Evolutionary conservation across 2,329 filamentous ascomycete genomes (phyloP).

Genomic region (Colletotrichum neosansevieriae): DNA sequence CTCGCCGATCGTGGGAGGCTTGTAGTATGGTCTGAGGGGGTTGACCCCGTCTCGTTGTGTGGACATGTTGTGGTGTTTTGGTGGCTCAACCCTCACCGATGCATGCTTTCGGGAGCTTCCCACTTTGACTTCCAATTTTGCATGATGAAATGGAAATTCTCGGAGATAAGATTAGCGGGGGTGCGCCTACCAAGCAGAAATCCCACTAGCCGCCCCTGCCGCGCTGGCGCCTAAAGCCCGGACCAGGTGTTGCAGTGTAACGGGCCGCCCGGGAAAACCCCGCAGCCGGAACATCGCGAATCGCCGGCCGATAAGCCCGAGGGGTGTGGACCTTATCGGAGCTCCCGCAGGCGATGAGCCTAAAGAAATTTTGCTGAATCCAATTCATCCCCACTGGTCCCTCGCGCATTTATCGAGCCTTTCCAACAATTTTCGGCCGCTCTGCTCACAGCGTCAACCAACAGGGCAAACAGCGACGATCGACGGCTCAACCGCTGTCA

Average conservation of each 20-base stretch:
- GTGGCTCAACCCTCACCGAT: slow-evolving; percentile 30
- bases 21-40: slow-evolving; percentile 78
- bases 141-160: slow-evolving; percentile 49
- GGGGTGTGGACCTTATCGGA: slow-evolving; percentile 40
- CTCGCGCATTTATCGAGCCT: slow-evolving; percentile 37
- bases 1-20: slow-evolving; percentile 68
- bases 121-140: slow-evolving; percentile 31
- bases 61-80: slow-evolving; percentile 53
- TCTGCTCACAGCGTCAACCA: slow-evolving; percentile 28
- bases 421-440: slow-evolving; percentile 23
- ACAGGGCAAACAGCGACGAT: slow-evolving; percentile 1
- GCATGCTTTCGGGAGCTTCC: slow-evolving; percentile 39
- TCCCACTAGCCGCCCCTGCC: too few species aligned
- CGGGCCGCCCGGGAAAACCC: background rate
- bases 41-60: slow-evolving; percentile 64
- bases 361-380: slow-evolving; percentile 42
- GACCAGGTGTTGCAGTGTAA: background rate
- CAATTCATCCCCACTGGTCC: slow-evolving; percentile 36
- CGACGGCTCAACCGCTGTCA: background rate
- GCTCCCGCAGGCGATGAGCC: slow-evolving; percentile 31
- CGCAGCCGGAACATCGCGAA: slow-evolving; percentile 33
- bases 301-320: slow-evolving; percentile 40
- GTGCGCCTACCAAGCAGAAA: background rate
- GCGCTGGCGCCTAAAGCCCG: too few species aligned
- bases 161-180: slow-evolving; percentile 40